Evolutionary conservation across 805 yeast genomes (phyloP), one percentile per base, ranked within the genome.

Genomic region (Wickerhamiella cacticola): DNA sequence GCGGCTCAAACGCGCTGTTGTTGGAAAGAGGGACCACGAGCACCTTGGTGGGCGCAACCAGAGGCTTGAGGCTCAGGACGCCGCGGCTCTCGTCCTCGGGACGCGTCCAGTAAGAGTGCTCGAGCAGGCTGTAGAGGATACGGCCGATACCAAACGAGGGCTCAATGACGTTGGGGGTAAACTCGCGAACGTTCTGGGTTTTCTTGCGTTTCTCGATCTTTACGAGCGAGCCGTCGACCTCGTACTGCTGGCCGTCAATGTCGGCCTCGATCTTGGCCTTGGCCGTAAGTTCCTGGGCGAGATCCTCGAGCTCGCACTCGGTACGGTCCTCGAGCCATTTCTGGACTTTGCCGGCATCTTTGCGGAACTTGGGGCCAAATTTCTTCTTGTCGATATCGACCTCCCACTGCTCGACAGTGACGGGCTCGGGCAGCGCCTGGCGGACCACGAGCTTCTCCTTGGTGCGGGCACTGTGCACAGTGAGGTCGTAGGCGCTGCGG

Each of bases 141-240:
- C 99, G 88, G 52, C 98, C 98, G 63, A 92, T 82, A 76, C 99
- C 99, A 62, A 92, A 92, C 5, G 99, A 92, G 53, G 99, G 99
- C 71, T 92, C 99, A 60, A 92, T 92, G 52, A 92, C 99, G 64
- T 84, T 87, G 53, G 99, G 99, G 56, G 85, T 84, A 70, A 70
- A 92, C 70, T 94, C 98, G 63, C 97, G 84, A 50, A 92, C 74
- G 65, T 88, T 95, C 69, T 86, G 95, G 45, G 81, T 80, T 62
- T 78, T 80, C 48, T 81, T 78, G 63, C 76, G 80, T 71, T 82
- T 78, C 58, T 75, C 84, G 62, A 92, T 86, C 55, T 72, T 72
- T 55, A 92, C 73, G 58, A 86, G 77, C 26, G 78, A 76, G 48
- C 70, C 66, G 58, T 81, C 95, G 51, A 92, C 70, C 65, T 81